Evolutionary conservation across 1,139 yeast species (phyloP).

Genomic region (Yamadazyma trypodendri): DNA sequence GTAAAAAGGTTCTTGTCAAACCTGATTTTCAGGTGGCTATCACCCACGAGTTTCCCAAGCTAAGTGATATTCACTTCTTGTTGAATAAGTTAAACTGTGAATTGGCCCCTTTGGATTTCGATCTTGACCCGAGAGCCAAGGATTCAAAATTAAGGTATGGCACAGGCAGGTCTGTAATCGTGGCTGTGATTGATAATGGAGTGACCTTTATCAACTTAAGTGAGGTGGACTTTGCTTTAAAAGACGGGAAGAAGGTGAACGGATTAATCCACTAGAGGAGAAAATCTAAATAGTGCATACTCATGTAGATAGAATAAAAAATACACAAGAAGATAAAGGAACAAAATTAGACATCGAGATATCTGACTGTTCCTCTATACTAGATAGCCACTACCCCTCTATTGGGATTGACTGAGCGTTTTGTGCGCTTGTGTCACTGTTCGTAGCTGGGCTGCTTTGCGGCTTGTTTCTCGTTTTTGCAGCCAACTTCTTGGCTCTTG

Average conservation of each 20-base stretch:
- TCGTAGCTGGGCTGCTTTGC: too few species aligned
- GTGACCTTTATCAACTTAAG: slow-evolving; percentile 62
- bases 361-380: too few species aligned
- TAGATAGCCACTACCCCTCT: too few species aligned
- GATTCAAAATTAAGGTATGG: slow-evolving; percentile 43
- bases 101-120: slow-evolving; percentile 19
- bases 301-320: background rate
- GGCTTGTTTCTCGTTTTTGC: too few species aligned
- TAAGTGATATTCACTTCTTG: slow-evolving; percentile 35
- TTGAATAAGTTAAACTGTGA: slow-evolving; percentile 18
- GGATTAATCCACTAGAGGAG: slow-evolving; percentile 12
- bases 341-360: too few species aligned
- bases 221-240: slow-evolving; percentile 56
- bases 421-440: background rate
- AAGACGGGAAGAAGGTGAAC: slow-evolving; percentile 11
- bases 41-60: slow-evolving; percentile 52
- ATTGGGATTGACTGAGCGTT: too few species aligned
- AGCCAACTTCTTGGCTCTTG: too few species aligned
- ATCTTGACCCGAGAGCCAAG: slow-evolving; percentile 22
- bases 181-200: slow-evolving; percentile 75
- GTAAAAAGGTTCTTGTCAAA: slow-evolving; percentile 55
- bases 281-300: background rate
- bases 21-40: slow-evolving; percentile 80
- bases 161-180: slow-evolving; percentile 42
- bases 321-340: too few species aligned